Evolutionary conservation across 306 rosid genomes (phyloP), one percentile per base, ranked within the genome.

Genomic region (Malus sieversii): DNA sequence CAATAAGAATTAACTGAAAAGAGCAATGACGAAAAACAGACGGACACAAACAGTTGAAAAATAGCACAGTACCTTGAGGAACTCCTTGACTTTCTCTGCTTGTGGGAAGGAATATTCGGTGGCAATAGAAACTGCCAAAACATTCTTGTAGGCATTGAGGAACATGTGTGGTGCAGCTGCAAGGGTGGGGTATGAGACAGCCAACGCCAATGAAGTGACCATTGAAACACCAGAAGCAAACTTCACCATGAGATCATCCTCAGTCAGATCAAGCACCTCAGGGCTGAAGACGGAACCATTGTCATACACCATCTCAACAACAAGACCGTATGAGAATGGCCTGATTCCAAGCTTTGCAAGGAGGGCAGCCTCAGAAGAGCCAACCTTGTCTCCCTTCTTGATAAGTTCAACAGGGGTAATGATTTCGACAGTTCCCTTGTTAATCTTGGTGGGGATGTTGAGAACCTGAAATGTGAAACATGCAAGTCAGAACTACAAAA

Each of bases 371-470:
- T 90, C 98, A 25, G 96, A 93, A 25, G 97, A 91, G 1, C 98
- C 97, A 1, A 91, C 98, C 86, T 93, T 94, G 3, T 94, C 98
- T 33, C 98, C 97, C 89, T 94, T 94, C 88, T 35, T 94, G 75
- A 91, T 91, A 29, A 94, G 94, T 70, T 93, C 98, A 11, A 93
- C 98, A 33, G 97, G 96, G 74, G 97, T 93, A n/a, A 93, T 91
- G 61, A 93, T 93, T 86, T 93, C 98, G 0, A 94, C 98, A 67
- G 98, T 94, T 44, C 98, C 98, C 87, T 91, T 90, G 89, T 94
- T 94, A 84, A 94, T 94, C 87, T 94, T 91, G 3, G 98, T 91
- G 0, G 98, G 98, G 19, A 93, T 93, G 19, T 93, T 93, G 1
- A 93, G 84, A 1, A 94, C 98, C 98, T 93, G 89, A 3, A 59